A percentile compares a stretch with the other conserved stretches of the same genome.
phyloP scores from a whole-genome alignment of 1,284 basidiomycete species.

The Moesziomyces sp. region DNA sequence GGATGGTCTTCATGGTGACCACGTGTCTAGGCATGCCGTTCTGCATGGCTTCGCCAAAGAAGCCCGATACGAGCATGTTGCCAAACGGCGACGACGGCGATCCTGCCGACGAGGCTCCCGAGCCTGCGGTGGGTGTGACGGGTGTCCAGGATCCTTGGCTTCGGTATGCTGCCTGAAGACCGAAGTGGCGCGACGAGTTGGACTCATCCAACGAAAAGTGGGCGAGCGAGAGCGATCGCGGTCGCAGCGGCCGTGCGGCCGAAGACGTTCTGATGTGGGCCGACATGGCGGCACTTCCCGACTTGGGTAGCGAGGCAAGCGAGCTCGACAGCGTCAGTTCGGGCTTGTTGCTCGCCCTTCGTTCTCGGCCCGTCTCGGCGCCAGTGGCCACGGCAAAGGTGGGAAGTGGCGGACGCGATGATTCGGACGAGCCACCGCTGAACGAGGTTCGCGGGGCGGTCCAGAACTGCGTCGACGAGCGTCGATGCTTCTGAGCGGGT shows the following conservation, averaged over 20 bases:
- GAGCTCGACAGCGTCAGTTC: slow-evolving; percentile 20
- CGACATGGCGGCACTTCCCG: slow-evolving; percentile 3
- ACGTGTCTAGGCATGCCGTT: slow-evolving; percentile 38
- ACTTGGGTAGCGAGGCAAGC: slow-evolving; percentile 23
- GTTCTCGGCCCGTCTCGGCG: slow-evolving; percentile 3
- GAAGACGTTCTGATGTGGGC: slow-evolving; percentile 31
- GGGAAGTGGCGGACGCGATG: slow-evolving; percentile 14
- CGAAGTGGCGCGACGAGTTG: slow-evolving; percentile 11
- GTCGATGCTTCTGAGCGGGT: slow-evolving; percentile 36
- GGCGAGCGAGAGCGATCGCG: slow-evolving; percentile 39
- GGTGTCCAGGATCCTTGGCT: slow-evolving; percentile 37
- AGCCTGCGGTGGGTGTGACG: slow-evolving; percentile 17
- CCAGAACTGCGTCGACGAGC: slow-evolving; percentile 43
- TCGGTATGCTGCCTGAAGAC: slow-evolving; percentile 13
- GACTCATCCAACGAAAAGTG: slow-evolving; percentile 28
- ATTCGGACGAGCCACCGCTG: slow-evolving; percentile 7
- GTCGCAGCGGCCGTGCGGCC: slow-evolving; percentile 19
- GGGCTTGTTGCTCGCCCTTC: slow-evolving; percentile 19
- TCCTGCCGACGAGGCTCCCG: slow-evolving; percentile 31
- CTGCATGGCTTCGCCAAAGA: slow-evolving; percentile 42
- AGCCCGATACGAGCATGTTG: slow-evolving; percentile 41
- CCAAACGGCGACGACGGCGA: slow-evolving; percentile 40
- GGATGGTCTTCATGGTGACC: slow-evolving; percentile 35
- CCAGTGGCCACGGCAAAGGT: slow-evolving; percentile 20
- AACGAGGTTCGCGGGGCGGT: slow-evolving; percentile 32